Conservation (phyloP, 2,329 filamentous ascomycete genomes). For the Penicillium sp. region DNA sequence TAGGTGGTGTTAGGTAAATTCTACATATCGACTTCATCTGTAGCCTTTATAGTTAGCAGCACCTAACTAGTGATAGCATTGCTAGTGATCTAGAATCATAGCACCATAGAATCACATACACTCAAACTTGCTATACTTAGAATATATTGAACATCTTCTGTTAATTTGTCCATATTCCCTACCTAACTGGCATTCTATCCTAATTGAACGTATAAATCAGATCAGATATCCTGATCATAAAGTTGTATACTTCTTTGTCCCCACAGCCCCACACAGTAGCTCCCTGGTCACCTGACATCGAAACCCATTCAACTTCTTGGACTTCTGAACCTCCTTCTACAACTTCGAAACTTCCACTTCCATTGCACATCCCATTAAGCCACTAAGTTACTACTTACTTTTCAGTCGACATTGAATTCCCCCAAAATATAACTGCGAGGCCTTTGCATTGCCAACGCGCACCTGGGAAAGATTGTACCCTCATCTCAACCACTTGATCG, state of each 20-base stretch:
- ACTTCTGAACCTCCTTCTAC: not conserved
- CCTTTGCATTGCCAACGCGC: not conserved
- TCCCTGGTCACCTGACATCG: conserved; percentile 3
- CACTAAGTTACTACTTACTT: not conserved
- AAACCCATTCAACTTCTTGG: not conserved
- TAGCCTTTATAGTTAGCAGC: too few species aligned
- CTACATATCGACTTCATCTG: not conserved
- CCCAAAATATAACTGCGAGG: not conserved
- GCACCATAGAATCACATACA: not conserved
- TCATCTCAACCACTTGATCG: not conserved
- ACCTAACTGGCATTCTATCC: too few species aligned
- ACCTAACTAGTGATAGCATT: not conserved
- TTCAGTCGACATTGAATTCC: rapidly evolving
- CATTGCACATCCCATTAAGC: not conserved
- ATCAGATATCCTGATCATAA: not conserved
- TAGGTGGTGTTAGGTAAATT: not conserved
- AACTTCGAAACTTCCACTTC: not conserved
- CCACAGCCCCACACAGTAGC: conserved; percentile 10
- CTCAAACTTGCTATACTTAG: not conserved
- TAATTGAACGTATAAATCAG: not conserved
- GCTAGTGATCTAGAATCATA: not conserved
- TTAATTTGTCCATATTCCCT: rapidly evolving
- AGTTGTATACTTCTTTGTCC: not conserved
- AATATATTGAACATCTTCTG: not conserved
- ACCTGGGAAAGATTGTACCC: not conserved